Conservation (phyloP, 495 filamentous ascomycete species). For the Bacidia gigantensis region DNA sequence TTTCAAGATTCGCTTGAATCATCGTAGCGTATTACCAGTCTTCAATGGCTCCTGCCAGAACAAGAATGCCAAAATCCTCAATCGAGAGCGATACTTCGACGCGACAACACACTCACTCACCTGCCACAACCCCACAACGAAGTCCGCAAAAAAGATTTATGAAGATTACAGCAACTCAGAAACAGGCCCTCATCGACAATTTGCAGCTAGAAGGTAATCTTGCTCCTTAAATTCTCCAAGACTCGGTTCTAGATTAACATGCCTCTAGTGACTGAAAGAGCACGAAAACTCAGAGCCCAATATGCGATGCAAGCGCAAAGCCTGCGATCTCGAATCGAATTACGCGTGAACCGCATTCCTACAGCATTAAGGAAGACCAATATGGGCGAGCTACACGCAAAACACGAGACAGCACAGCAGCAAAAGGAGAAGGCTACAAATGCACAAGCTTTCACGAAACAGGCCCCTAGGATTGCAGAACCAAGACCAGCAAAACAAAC, state of each 20-base stretch:
- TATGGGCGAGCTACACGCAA: constrained; percentile 68
- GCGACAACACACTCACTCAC: constrained; percentile 27
- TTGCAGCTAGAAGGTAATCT: constrained; percentile 78
- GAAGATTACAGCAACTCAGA: constrained; percentile 62
- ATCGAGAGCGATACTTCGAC: constrained; percentile 20
- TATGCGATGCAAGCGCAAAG: constrained; percentile 78
- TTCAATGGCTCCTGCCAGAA: constrained; percentile 39
- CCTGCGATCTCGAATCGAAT: constrained; percentile 74
- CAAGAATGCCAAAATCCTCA: constrained; percentile 50
- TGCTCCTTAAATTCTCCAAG: neutral
- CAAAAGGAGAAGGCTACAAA: constrained; percentile 19
- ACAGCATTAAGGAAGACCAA: constrained; percentile 60
- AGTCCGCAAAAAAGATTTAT: constrained; percentile 49
- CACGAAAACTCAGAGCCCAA: constrained; percentile 78
- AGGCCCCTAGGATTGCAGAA: neutral
- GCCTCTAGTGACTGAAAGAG: constrained; percentile 69
- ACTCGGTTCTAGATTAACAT: constrained; percentile 11
- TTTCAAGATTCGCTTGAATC: neutral
- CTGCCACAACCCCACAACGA: constrained; percentile 32
- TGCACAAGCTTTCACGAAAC: constrained; percentile 14
- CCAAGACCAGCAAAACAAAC: constrained; percentile 13
- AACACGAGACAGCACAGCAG: constrained; percentile 27
- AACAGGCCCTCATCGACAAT: constrained; percentile 84
- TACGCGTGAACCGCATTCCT: constrained; percentile 89
- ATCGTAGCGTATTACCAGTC: neutral